Evolutionary conservation across 1,139 yeast species (phyloP).

Genomic region (Pichia sp.): DNA sequence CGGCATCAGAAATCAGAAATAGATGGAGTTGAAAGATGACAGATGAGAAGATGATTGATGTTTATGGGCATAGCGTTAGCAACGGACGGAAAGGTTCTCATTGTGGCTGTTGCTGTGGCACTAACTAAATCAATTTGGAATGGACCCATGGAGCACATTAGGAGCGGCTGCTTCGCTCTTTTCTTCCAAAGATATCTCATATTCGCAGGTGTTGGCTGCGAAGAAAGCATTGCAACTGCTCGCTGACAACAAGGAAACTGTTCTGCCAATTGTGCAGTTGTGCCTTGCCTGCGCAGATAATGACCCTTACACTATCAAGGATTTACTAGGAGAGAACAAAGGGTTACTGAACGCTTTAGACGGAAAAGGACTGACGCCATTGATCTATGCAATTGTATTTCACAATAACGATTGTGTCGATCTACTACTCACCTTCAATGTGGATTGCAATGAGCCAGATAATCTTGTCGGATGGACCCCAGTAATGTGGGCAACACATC

Average conservation of each 20-base stretch:
- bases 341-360: conserved; percentile 31
- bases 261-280: conserved; percentile 26
- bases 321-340: conserved; percentile 29
- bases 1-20: no score
- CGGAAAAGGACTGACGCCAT: conserved; percentile 39
- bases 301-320: conserved; percentile 39
- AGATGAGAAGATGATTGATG: no score
- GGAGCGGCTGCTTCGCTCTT: conserved; percentile 17
- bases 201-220: conserved; percentile 38
- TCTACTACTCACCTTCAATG: conserved; percentile 29
- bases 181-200: conserved; percentile 19
- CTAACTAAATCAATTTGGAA: no score
- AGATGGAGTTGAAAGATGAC: no score
- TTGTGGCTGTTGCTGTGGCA: no score
- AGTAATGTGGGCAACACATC: conserved; percentile 41
- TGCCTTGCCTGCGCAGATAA: conserved; percentile 47
- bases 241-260: conserved; percentile 23
- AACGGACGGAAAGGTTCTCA: no score
- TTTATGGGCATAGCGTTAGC: no score
- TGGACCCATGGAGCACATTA: conserved; percentile 26
- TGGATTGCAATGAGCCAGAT: conserved; percentile 33
- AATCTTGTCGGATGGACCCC: conserved; percentile 36
- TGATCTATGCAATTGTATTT: conserved; percentile 48
- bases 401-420: conserved; percentile 39
- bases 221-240: conserved; percentile 35